Evolutionary conservation across 2,329 filamentous ascomycete genomes (phyloP).

Genomic region (Talaromyces sp.): DNA sequence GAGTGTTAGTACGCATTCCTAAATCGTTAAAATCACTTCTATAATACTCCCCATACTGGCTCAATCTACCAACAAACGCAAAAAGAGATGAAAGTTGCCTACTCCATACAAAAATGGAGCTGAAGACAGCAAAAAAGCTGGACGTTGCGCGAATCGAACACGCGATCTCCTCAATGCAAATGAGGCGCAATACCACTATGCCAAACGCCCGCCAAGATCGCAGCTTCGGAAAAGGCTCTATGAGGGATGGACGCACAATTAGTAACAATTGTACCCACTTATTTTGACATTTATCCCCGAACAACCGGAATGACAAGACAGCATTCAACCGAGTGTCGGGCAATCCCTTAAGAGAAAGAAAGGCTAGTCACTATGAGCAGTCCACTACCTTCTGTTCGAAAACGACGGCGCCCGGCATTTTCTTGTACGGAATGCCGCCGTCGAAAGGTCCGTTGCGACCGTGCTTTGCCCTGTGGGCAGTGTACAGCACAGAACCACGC

Average conservation of each 20-base stretch:
- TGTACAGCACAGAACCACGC: slow-evolving; percentile 17
- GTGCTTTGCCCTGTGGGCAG: slow-evolving; percentile 21
- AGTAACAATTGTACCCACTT: no score
- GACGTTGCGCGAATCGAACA: slow-evolving; percentile 6
- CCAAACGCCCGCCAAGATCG: neutral
- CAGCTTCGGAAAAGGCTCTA: no score
- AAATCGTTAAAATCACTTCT: no score
- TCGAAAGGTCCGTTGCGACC: slow-evolving; percentile 29
- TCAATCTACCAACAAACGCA: neutral
- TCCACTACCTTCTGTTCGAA: slow-evolving; percentile 4
- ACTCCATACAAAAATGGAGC: neutral
- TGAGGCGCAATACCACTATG: slow-evolving; percentile 6
- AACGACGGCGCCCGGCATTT: slow-evolving; percentile 20
- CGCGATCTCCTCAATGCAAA: slow-evolving; percentile 6
- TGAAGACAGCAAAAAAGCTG: neutral
- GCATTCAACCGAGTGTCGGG: no score
- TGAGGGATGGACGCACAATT: no score
- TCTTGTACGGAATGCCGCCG: slow-evolving; percentile 28
- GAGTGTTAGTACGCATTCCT: no score
- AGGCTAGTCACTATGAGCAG: neutral
- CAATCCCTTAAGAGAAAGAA: no score
- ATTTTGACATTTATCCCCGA: no score
- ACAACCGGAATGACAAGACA: neutral
- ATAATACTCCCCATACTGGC: no score
- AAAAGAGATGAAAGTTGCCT: neutral